phyloP scores from a whole-genome alignment of 1,284 basidiomycete species.

The Athelia psychrophila region DNA sequence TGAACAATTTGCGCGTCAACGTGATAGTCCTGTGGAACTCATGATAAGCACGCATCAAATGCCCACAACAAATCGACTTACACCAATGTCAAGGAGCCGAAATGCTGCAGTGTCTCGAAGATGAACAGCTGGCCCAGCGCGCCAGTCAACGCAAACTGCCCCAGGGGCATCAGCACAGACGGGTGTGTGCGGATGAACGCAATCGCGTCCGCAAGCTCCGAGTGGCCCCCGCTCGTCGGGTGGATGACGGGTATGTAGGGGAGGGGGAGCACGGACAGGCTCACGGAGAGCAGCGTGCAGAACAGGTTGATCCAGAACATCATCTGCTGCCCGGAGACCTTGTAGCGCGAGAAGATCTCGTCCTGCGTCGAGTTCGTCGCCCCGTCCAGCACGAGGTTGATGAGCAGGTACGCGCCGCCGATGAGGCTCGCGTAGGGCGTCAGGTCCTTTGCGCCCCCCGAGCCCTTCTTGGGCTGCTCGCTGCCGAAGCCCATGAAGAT shows the following conservation, averaged over 20 bases:
- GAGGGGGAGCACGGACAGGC: constrained; percentile 67
- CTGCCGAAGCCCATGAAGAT: constrained; percentile 91
- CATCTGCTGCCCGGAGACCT: constrained; percentile 94
- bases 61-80: constrained; percentile 37
- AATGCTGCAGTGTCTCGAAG: constrained; percentile 96
- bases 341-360: constrained; percentile 83
- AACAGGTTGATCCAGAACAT: constrained; percentile 97
- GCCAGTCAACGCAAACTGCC: constrained; percentile 88
- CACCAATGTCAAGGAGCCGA: constrained; percentile 93
- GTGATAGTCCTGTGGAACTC: constrained; percentile 73
- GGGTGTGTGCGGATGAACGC: constrained; percentile 83
- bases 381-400: constrained; percentile 92
- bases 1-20: constrained; percentile 96
- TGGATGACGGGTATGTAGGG: constrained; percentile 78
- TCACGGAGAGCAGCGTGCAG: constrained; percentile 66
- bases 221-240: constrained; percentile 52
- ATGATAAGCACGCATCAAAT: background rate
- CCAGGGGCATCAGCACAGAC: constrained; percentile 71
- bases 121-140: constrained; percentile 97
- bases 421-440: constrained; percentile 53
- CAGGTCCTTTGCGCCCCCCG: constrained; percentile 30
- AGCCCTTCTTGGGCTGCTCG: constrained; percentile 45
- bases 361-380: constrained; percentile 98
- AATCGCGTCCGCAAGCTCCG: constrained; percentile 70
- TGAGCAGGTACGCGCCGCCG: constrained; percentile 71